phyloP scores from a whole-genome alignment of 306 rosid species.

The Rubus parviflorus region DNA sequence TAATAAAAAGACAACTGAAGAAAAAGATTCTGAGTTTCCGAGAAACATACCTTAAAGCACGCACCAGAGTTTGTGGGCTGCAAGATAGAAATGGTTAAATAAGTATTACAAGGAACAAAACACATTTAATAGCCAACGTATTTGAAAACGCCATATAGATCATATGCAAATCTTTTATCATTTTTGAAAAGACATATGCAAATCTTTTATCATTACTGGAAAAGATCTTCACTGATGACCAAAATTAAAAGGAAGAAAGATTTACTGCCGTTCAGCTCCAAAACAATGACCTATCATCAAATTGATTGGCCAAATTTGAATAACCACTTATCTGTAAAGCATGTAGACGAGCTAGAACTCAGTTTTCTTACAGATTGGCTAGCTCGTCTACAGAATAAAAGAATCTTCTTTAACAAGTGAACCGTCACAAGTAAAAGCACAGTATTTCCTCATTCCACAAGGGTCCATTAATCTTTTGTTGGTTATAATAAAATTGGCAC shows the following conservation, averaged over 20 bases:
- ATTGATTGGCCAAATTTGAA: neutral
- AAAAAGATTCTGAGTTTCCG: conserved; percentile 20
- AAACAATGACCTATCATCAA: neutral
- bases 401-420: neutral
- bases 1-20: conserved; percentile 14
- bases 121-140: neutral
- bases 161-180: neutral
- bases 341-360: neutral
- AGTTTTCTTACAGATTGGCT: neutral
- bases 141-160: neutral
- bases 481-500: neutral
- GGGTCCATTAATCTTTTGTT: neutral
- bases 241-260: neutral
- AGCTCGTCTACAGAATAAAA: neutral
- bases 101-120: conserved; percentile 24
- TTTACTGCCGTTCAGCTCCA: neutral
- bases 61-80: conserved; percentile 98
- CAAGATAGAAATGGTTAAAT: conserved; percentile 28
- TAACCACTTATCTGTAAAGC: neutral
- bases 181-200: no score
- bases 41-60: conserved; percentile 74
- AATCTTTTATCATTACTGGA: neutral
- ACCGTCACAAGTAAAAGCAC: neutral
- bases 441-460: neutral
- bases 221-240: no score